Evolutionary conservation across 2,329 filamentous ascomycete genomes (phyloP).

Genomic region (Acrocalymma vagum): DNA sequence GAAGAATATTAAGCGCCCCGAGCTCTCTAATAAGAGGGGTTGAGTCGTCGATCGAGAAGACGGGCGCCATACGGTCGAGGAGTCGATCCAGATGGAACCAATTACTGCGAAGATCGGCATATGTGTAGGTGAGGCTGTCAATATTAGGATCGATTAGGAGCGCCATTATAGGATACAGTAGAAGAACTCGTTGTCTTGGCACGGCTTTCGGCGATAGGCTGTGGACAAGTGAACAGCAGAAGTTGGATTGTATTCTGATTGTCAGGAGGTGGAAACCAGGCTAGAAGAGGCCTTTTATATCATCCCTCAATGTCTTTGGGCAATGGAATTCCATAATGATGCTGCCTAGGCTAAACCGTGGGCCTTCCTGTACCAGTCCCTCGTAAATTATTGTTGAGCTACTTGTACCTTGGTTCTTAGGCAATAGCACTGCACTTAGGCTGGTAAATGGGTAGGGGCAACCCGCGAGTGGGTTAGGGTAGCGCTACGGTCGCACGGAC

Average conservation of each 20-base stretch:
- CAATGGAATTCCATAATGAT: slow-evolving; percentile 1
- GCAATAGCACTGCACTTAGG: no score
- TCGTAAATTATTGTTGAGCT: slow-evolving; percentile 3
- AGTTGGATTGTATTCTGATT: slow-evolving; percentile 5
- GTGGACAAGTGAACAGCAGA: slow-evolving; percentile 5
- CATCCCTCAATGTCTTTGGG: slow-evolving; percentile 1
- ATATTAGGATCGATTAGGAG: slow-evolving; percentile 9
- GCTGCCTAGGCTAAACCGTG: slow-evolving; percentile 5
- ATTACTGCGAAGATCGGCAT: slow-evolving; percentile 6
- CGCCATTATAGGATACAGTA: slow-evolving; percentile 13
- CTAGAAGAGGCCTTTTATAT: slow-evolving; percentile 5
- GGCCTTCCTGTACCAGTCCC: slow-evolving; percentile 3
- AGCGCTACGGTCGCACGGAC: no score
- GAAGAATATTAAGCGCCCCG: slow-evolving; percentile 11
- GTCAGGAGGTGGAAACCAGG: slow-evolving; percentile 3
- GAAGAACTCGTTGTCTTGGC: slow-evolving; percentile 12
- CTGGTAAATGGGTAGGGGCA: no score
- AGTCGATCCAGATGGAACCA: slow-evolving; percentile 17
- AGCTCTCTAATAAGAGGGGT: slow-evolving; percentile 9
- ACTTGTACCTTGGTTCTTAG: no score
- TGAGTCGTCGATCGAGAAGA: slow-evolving; percentile 11
- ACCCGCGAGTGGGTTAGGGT: no score
- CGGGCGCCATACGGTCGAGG: slow-evolving; percentile 12
- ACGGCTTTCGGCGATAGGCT: slow-evolving; percentile 8
- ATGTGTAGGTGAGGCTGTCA: slow-evolving; percentile 14